Base-by-base conservation (phyloP, 306 rosid species). In the Crotalaria pallida region DNA sequence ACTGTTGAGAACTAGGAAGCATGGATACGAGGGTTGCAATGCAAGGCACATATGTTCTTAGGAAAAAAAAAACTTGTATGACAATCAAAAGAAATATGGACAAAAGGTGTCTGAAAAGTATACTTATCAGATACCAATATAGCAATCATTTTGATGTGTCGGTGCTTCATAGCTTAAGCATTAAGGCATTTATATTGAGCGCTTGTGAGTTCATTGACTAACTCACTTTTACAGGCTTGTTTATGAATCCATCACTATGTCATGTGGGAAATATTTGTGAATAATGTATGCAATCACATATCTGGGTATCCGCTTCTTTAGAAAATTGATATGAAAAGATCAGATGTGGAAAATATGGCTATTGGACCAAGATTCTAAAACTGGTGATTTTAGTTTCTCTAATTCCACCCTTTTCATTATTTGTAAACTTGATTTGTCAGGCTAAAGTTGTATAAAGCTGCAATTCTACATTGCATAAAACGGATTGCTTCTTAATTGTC, bases 261-360 rank as follows among this genome's bases (percentile, higher is more conserved):
- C 36, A n/a, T 31, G 36, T 31, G 36, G 36, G n/a, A n/a, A 31
- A 31, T 8, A 21, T 48, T 33, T 69, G 56, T 58, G 73, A 55
- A 45, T 55, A 15, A 38, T 71, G 22, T 31, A 29, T 27, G 45
- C 43, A 22, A 27, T 41, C 52, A 64, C 80, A 34, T 55, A n/a
- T 26, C 12, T 18, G 40, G 27, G 24, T 10, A 18, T 29, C 16
- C 62, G 41, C 23, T 41, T 61, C 58, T 27, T 73, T 67, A 10
- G 27, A 17, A 22, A 53, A 22, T 63, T 55, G n/a, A 55, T 52
- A 63, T 77, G 52, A 60, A 71, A 48, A 61, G 21, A 52, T 15
- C 24, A 17, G 12, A 19, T 34, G 58, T 48, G 23, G 8, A 53
- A 70, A 56, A 48, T 44, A 4, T 52, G 45, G 63, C 24, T 58